Conservation (phyloP, 257 asterid genomes). For the Ligustrum vulgare region DNA sequence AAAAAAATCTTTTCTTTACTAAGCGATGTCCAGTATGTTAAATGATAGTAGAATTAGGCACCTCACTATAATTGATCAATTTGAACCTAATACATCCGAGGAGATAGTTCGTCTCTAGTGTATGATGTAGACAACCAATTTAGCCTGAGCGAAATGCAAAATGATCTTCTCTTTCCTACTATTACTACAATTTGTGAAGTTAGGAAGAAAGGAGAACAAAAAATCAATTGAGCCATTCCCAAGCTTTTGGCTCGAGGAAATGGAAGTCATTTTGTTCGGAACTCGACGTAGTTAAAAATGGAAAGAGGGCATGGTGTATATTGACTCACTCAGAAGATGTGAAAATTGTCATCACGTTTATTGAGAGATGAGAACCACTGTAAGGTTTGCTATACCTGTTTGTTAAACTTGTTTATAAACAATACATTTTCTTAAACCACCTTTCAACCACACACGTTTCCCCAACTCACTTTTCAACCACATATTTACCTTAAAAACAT, state of each 20-base stretch:
- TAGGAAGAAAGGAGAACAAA: slow-evolving; percentile 54
- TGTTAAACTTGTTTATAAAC: no score
- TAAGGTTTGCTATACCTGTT: slow-evolving; percentile 79
- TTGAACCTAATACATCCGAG: slow-evolving; percentile 55
- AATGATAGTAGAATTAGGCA: slow-evolving; percentile 41
- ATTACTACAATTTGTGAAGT: slow-evolving; percentile 33
- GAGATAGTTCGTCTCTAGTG: slow-evolving; percentile 91
- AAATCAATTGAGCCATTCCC: slow-evolving; percentile 42
- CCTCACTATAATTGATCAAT: slow-evolving; percentile 37
- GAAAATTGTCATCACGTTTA: slow-evolving; percentile 85
- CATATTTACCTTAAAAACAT: no score
- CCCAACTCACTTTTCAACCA: no score
- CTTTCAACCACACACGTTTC: no score
- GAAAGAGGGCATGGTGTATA: slow-evolving; percentile 74
- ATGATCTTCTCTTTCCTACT: slow-evolving; percentile 38
- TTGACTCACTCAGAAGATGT: slow-evolving; percentile 79
- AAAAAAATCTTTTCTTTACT: slow-evolving; percentile 53
- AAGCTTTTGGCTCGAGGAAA: slow-evolving; percentile 68
- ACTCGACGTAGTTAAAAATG: slow-evolving; percentile 66
- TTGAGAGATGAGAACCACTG: slow-evolving; percentile 97
- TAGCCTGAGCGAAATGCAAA: slow-evolving; percentile 48
- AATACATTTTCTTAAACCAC: no score
- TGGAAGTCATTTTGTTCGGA: slow-evolving; percentile 85
- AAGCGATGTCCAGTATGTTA: slow-evolving; percentile 51
- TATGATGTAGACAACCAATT: slow-evolving; percentile 81